Percentiles rank a stretch among this genome's conserved stretches.
These are phyloP conservation scores for Termitomyces titanicus DNA, from an alignment of 768 basidiomycete species.

Conservation along the genomic window DNA sequence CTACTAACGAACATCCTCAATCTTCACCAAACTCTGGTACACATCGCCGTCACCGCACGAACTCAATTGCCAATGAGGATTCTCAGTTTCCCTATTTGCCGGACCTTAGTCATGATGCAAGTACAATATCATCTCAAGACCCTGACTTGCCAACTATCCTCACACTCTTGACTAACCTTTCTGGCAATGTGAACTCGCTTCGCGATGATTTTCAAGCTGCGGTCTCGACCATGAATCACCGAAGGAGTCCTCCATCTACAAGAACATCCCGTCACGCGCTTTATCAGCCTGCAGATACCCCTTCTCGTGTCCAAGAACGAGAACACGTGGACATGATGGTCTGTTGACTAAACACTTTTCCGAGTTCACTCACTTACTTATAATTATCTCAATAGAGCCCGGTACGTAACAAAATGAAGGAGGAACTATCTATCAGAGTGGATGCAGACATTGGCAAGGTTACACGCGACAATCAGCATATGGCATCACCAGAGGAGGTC, in stretches of 20 bases:
- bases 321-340: background rate
- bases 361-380: too few relatives aligned
- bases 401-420: background rate
- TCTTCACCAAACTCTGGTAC: too few relatives aligned
- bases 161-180: background rate
- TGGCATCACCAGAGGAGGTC: background rate
- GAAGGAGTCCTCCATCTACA: background rate
- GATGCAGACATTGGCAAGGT: background rate
- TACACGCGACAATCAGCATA: background rate
- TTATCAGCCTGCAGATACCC: background rate
- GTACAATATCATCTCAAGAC: background rate
- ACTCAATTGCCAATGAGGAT: too few relatives aligned
- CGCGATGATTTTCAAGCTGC: background rate
- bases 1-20: too few relatives aligned
- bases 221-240: background rate
- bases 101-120: too few relatives aligned
- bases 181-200: background rate
- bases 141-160: background rate
- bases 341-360: too few relatives aligned
- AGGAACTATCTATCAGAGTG: background rate
- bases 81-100: too few relatives aligned
- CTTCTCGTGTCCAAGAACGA: background rate
- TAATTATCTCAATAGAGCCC: background rate
- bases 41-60: too few relatives aligned
- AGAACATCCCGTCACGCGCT: background rate